These are phyloP conservation scores for Aechmea fasciata DNA, from an alignment of 176 grass and related monocot genomes.

Conservation along the genomic window DNA sequence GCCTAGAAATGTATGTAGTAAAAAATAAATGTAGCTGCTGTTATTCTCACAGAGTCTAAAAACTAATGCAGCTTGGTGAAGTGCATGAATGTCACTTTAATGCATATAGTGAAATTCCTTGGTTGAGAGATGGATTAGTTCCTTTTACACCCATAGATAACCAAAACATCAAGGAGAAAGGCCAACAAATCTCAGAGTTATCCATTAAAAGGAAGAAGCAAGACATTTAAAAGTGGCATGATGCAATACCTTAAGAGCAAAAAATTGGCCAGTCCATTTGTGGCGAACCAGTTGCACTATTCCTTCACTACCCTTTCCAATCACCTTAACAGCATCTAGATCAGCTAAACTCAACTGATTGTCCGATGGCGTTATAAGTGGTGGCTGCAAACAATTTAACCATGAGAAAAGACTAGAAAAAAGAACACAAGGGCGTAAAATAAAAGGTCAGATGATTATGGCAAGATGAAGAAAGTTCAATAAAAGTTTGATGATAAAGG, in stretches of 20 bases:
- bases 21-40: no score
- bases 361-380: constrained; percentile 49
- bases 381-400: constrained; percentile 33
- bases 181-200: neutral
- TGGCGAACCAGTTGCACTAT: constrained; percentile 83
- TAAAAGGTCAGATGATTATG: neutral
- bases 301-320: constrained; percentile 83
- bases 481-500: neutral
- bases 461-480: constrained; percentile 1
- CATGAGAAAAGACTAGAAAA: neutral
- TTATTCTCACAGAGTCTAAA: no score
- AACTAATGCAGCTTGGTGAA: no score
- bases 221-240: neutral
- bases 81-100: no score
- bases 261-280: constrained; percentile 96
- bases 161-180: neutral
- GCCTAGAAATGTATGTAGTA: no score
- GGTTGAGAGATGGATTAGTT: no score
- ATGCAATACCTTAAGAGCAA: constrained; percentile 75
- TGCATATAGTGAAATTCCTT: no score
- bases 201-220: constrained; percentile 1
- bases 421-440: constrained; percentile 2
- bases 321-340: constrained; percentile 77
- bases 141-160: neutral
- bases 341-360: constrained; percentile 74